Evolutionary conservation across 2,329 filamentous ascomycete species (phyloP).

Genomic region (Chrysoporthe cubensis): DNA sequence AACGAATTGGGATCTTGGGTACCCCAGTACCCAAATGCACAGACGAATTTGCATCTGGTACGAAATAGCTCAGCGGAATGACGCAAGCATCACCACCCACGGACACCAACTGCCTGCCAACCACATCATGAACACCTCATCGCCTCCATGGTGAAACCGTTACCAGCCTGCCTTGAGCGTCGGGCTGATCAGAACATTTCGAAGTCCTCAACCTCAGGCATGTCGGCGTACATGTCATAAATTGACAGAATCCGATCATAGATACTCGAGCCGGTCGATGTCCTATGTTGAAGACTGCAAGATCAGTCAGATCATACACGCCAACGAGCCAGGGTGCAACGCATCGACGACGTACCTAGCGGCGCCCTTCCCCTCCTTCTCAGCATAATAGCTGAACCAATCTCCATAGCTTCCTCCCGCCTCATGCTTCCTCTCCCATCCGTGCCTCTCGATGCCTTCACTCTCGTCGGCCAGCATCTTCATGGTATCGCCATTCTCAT

Average conservation of each 20-base stretch:
- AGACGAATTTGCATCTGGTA: no score
- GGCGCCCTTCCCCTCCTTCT: background rate
- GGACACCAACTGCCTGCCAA: no score
- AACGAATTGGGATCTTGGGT: no score
- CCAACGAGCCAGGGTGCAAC: background rate
- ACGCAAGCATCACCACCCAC: no score
- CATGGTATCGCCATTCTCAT: slow-evolving; percentile 13
- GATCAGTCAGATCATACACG: background rate
- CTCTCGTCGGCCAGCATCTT: slow-evolving; percentile 15
- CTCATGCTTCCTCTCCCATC: background rate
- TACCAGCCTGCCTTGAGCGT: no score
- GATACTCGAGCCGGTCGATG: slow-evolving; percentile 5
- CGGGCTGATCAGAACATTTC: background rate
- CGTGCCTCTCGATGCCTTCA: background rate
- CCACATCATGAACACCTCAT: no score
- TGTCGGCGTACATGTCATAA: slow-evolving; percentile 25
- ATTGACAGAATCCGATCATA: slow-evolving; percentile 26
- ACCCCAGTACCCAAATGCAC: no score
- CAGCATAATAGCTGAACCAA: slow-evolving; percentile 21
- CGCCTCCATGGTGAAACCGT: no score
- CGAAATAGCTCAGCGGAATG: no score
- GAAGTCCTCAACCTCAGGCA: background rate
- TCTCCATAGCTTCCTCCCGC: slow-evolving; percentile 13
- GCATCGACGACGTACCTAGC: background rate
- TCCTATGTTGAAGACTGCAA: background rate